A percentile compares a stretch with the other conserved stretches of the same genome.
phyloP scores from a whole-genome alignment of 805 yeast genomes.

The Ascoidea rubescens region DNA sequence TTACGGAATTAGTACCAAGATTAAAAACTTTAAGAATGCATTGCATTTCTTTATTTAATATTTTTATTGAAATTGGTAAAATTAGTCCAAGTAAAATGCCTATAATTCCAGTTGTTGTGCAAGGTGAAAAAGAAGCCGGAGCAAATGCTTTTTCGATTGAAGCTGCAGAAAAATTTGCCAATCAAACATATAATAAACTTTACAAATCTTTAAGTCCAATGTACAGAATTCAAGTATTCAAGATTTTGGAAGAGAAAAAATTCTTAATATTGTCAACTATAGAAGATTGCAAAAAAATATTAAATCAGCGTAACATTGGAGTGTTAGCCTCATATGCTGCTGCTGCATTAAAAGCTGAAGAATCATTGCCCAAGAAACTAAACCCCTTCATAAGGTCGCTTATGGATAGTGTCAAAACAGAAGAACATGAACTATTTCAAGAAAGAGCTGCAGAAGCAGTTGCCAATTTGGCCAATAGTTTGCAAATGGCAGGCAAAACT shows the following conservation, averaged over 20 bases:
- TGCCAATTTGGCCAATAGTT: conserved; percentile 44
- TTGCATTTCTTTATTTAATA: conserved; percentile 67
- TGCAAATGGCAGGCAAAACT: conserved; percentile 42
- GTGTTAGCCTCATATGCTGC: conserved; percentile 69
- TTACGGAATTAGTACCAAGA: conserved; percentile 78
- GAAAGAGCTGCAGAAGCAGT: conserved; percentile 56
- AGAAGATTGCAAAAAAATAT: conserved; percentile 47
- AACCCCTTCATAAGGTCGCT: conserved; percentile 80
- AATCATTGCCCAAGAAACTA: conserved; percentile 61
- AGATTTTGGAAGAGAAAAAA: conserved; percentile 67
- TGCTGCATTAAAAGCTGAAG: conserved; percentile 42
- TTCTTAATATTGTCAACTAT: conserved; percentile 53
- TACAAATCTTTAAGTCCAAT: conserved; percentile 50
- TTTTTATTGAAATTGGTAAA: conserved; percentile 67
- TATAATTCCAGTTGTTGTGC: conserved; percentile 75
- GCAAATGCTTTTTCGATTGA: conserved; percentile 80
- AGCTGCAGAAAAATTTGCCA: conserved; percentile 57
- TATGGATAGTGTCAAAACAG: conserved; percentile 85
- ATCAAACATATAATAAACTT: conserved; percentile 53
- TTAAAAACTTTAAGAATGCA: conserved; percentile 76
- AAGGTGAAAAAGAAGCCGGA: conserved; percentile 90
- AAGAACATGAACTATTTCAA: conserved; percentile 54
- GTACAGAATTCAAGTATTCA: conserved; percentile 54
- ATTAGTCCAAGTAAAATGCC: conserved; percentile 62
- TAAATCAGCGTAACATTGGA: conserved; percentile 35